Percentiles rank a stretch among this genome's conserved stretches.
Conservation (phyloP, 1,284 basidiomycete species). For the Neonothopanus nambi region DNA sequence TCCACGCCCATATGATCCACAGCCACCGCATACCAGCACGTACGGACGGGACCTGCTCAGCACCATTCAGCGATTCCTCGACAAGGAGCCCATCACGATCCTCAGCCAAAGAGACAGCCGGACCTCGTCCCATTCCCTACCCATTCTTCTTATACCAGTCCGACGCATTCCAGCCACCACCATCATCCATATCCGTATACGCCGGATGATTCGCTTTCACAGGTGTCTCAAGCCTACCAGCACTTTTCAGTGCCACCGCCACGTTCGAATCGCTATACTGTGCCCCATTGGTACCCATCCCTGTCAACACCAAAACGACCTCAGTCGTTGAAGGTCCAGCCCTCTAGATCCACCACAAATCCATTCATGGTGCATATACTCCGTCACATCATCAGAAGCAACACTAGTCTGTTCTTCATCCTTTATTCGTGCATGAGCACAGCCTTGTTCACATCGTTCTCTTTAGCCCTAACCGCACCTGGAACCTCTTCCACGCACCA, state of each 20-base stretch:
- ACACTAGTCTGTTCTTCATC: slow-evolving; percentile 57
- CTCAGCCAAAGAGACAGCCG: slow-evolving; percentile 18
- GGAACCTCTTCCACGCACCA: slow-evolving; percentile 79
- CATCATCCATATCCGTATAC: slow-evolving; percentile 32
- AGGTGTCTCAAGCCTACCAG: slow-evolving; percentile 51
- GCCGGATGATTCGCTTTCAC: slow-evolving; percentile 33
- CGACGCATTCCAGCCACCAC: slow-evolving; percentile 51
- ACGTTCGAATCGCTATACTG: slow-evolving; percentile 50
- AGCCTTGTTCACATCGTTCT: slow-evolving; percentile 60
- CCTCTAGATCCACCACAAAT: slow-evolving; percentile 23
- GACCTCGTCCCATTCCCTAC: slow-evolving; percentile 1
- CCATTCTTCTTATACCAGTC: slow-evolving; percentile 54
- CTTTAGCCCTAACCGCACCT: slow-evolving; percentile 68
- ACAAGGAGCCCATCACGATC: slow-evolving; percentile 57
- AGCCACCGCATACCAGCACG: slow-evolving; percentile 71
- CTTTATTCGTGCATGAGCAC: slow-evolving; percentile 21
- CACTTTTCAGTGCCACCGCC: slow-evolving; percentile 38
- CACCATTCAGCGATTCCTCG: slow-evolving; percentile 62
- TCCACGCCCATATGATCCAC: slow-evolving; percentile 72
- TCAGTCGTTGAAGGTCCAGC: slow-evolving; percentile 33
- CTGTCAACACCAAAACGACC: slow-evolving; percentile 56
- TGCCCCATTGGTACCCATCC: slow-evolving; percentile 50
- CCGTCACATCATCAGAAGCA: slow-evolving; percentile 49
- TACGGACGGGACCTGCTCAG: slow-evolving; percentile 86
- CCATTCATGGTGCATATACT: slow-evolving; percentile 42